These are phyloP conservation scores for Sorghum bicolor DNA, from an alignment of 176 grass and related monocot species.

Conservation along the genomic window DNA sequence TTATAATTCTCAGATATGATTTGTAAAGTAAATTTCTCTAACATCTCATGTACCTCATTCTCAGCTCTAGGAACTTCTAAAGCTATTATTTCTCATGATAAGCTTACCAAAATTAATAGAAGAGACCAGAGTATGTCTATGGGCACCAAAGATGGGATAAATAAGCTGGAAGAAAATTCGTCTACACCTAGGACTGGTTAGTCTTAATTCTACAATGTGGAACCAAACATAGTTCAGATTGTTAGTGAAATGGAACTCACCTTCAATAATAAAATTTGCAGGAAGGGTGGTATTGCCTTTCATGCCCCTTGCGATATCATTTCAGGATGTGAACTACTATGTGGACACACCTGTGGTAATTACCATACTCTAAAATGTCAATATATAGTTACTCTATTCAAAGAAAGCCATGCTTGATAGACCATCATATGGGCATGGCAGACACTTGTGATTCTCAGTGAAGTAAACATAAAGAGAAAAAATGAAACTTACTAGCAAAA, in stretches of 20 bases:
- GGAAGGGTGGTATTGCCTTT: conserved; percentile 59
- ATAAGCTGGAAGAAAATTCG: background rate
- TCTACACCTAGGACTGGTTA: conserved; percentile 32
- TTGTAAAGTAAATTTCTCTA: background rate
- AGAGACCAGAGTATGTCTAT: background rate
- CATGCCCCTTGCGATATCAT: conserved; percentile 65
- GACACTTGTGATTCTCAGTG: background rate
- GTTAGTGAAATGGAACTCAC: background rate
- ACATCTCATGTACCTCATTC: background rate
- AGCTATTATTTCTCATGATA: conserved; percentile 49
- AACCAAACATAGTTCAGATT: background rate
- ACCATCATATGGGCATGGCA: background rate
- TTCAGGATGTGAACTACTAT: conserved; percentile 77
- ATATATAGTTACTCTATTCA: background rate
- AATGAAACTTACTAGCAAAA: background rate
- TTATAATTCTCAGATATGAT: background rate
- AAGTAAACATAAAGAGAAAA: background rate
- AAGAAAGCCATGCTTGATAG: background rate
- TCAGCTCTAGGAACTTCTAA: conserved; percentile 34
- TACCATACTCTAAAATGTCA: background rate
- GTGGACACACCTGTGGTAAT: conserved; percentile 59
- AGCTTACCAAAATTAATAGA: conserved; percentile 4
- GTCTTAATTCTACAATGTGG: background rate
- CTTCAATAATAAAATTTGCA: background rate
- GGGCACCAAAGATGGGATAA: background rate